A percentile compares a stretch with the other conserved stretches of the same genome.
phyloP scores from a whole-genome alignment of 1,139 yeast species.

The Debaryomyces sp. region DNA sequence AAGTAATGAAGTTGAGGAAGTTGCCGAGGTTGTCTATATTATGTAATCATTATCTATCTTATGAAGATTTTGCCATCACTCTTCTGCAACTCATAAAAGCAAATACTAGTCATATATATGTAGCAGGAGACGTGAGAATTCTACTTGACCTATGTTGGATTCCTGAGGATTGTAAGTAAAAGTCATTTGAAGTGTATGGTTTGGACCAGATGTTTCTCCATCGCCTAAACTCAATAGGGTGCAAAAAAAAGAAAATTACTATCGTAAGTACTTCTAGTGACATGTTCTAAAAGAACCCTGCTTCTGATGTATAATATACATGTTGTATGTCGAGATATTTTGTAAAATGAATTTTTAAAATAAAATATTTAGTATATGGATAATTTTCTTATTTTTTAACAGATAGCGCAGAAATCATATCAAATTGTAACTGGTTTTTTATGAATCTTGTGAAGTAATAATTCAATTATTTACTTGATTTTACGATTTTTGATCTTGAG shows the following conservation, averaged over 20 bases:
- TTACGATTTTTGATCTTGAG: background rate
- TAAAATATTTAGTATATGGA: too few relatives aligned
- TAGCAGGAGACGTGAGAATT: background rate
- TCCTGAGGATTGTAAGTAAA: background rate
- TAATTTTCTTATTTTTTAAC: too few relatives aligned
- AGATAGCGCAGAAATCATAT: too few relatives aligned
- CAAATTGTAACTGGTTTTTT: too few relatives aligned
- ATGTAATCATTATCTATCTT: constrained; percentile 3
- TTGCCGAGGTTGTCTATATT: constrained; percentile 5
- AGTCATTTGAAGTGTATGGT: background rate
- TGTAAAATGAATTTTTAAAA: background rate
- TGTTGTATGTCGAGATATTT: background rate
- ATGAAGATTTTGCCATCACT: constrained; percentile 14
- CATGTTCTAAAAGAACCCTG: background rate
- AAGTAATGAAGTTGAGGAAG: background rate
- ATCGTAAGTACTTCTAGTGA: background rate
- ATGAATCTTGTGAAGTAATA: too few relatives aligned
- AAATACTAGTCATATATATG: background rate
- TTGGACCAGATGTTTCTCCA: background rate
- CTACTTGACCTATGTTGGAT: too few relatives aligned
- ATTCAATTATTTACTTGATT: too few relatives aligned
- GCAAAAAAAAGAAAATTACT: background rate
- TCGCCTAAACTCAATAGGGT: background rate
- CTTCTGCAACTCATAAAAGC: background rate
- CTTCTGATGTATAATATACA: background rate